These are phyloP conservation scores for Gracilariopsis chorda DNA, from an alignment of 23 red algal genomes.

Conservation along the genomic window DNA sequence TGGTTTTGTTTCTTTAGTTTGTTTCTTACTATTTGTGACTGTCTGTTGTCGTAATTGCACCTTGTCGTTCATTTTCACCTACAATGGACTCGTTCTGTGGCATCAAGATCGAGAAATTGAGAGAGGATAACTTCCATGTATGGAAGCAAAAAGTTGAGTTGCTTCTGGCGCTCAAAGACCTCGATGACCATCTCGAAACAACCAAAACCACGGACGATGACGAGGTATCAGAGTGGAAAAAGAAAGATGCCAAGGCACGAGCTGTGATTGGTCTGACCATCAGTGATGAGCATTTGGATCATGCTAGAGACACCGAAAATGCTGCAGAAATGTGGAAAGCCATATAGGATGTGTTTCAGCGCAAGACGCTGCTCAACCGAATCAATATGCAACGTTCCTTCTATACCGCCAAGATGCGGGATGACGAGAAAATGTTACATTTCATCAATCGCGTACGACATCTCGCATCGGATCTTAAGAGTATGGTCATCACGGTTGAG, in stretches of 20 bases:
- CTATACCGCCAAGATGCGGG: constrained; percentile 13
- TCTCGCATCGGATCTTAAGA: constrained; percentile 10
- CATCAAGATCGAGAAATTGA: constrained; percentile 15
- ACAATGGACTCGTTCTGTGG: constrained; percentile 19
- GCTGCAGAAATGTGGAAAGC: constrained; percentile 25
- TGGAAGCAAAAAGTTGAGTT: constrained; percentile 4
- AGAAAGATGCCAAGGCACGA: neutral
- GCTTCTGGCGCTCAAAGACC: neutral
- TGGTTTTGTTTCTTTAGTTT: neutral
- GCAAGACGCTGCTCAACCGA: neutral
- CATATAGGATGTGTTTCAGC: constrained; percentile 27
- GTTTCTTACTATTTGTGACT: neutral
- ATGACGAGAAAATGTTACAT: constrained; percentile 21
- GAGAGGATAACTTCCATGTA: constrained; percentile 17
- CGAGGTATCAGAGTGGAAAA: neutral
- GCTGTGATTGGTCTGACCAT: constrained; percentile 13
- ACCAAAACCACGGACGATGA: neutral
- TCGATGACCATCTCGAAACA: neutral
- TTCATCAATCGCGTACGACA: constrained; percentile 17
- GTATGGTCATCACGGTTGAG: neutral
- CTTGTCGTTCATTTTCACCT: neutral
- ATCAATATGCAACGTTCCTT: neutral
- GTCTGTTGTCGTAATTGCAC: neutral
- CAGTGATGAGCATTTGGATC: constrained; percentile 15
- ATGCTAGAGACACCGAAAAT: neutral